Evolutionary conservation across 768 basidiomycete species (phyloP).

Genomic region (Leccinum obscurum): DNA sequence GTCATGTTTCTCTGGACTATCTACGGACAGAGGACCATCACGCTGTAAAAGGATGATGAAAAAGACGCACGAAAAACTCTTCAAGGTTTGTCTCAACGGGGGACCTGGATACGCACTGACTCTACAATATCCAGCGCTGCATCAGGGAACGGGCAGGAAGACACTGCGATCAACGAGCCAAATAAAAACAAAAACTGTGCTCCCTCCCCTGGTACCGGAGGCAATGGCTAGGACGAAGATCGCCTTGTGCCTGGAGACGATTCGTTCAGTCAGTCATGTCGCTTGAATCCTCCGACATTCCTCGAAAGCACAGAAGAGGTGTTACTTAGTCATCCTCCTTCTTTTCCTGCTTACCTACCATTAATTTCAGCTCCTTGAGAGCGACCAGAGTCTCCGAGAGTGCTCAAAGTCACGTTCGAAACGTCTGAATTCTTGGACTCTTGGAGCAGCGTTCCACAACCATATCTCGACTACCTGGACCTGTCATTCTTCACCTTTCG

Average conservation of each 20-base stretch:
- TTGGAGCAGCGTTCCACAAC: constrained; percentile 59
- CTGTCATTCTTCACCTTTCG: constrained; percentile 52
- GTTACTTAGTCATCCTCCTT: too few relatives aligned
- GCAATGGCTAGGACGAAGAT: neutral
- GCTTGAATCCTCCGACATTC: too few relatives aligned
- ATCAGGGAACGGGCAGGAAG: neutral
- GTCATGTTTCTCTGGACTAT: constrained; percentile 27
- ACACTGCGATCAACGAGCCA: neutral
- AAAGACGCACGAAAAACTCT: neutral
- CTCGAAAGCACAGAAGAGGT: too few relatives aligned
- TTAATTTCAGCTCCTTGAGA: constrained; percentile 63
- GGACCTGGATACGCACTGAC: neutral
- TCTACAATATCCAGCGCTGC: neutral
- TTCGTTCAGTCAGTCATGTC: too few relatives aligned
- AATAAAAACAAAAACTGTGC: neutral
- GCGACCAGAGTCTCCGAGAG: constrained; percentile 46
- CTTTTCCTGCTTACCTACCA: neutral
- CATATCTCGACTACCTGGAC: constrained; percentile 53
- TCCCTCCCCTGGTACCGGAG: neutral
- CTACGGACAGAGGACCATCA: neutral
- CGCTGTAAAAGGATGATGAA: neutral
- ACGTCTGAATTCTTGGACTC: constrained; percentile 58
- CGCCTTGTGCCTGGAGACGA: too few relatives aligned
- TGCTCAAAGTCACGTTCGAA: constrained; percentile 57
- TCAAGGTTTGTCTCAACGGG: neutral